These are phyloP conservation scores for Pseudoturritis turrita DNA, from an alignment of 345 rosid species.

Conservation along the genomic window DNA sequence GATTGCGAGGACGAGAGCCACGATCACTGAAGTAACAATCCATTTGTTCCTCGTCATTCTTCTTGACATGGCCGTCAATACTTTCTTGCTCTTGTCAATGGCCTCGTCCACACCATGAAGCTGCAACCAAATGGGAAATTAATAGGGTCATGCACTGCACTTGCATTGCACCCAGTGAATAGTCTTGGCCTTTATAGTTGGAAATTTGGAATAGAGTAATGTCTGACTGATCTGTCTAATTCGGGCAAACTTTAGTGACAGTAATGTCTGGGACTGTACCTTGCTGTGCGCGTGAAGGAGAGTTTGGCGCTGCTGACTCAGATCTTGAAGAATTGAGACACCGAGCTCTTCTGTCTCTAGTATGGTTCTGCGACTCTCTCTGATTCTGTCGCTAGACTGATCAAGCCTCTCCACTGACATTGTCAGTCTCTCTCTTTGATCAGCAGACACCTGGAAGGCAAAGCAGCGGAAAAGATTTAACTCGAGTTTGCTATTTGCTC, in stretches of 20 bases:
- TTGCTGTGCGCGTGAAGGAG: slow-evolving; percentile 70
- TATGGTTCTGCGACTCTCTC: slow-evolving; percentile 71
- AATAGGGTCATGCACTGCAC: not conserved
- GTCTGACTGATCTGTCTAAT: not conserved
- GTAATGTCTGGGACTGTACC: slow-evolving; percentile 29
- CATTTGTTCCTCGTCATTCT: slow-evolving; percentile 82
- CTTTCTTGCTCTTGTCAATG: slow-evolving; percentile 74
- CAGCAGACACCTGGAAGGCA: slow-evolving; percentile 49
- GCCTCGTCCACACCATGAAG: slow-evolving; percentile 81
- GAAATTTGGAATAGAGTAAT: not conserved
- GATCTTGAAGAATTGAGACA: slow-evolving; percentile 77
- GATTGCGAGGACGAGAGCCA: slow-evolving; percentile 60
- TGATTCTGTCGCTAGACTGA: slow-evolving; percentile 64
- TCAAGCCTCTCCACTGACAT: slow-evolving; percentile 69
- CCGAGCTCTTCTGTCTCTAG: slow-evolving; percentile 90
- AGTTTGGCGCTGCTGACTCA: slow-evolving; percentile 77
- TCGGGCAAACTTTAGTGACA: too few species aligned
- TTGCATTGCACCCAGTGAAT: not conserved
- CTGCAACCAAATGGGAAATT: slow-evolving; percentile 30
- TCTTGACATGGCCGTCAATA: slow-evolving; percentile 59
- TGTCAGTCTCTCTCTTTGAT: slow-evolving; percentile 63
- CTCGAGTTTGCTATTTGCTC: not conserved
- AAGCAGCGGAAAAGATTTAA: not conserved
- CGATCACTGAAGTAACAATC: slow-evolving; percentile 48
- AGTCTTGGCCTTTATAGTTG: not conserved